Evolutionary conservation across 2,329 filamentous ascomycete species (phyloP), one percentile per base, ranked within the genome.

Genomic region (Penicillium crustosum): DNA sequence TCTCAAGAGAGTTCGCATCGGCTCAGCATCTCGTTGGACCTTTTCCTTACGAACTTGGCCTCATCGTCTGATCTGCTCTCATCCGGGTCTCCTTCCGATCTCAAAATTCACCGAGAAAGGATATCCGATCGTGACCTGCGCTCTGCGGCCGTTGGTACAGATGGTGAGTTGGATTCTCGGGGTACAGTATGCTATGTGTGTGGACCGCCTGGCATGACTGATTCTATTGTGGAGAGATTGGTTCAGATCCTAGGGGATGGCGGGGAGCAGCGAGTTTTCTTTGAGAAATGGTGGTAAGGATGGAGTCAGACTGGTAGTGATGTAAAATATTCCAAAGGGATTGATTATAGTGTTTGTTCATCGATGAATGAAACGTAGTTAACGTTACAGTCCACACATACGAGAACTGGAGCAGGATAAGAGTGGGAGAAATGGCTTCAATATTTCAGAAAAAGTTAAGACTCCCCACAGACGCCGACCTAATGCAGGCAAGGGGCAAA

Each of bases 131-230:
- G 66, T 4, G 78, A 81, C 66, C 61, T 81, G 21, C 55, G 61
- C 0, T 67, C 71, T 2, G 70, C 72, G 4, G 57, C 76, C 10
- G 62, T 63, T 2, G 60, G 62, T 0, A 73, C 73, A 2, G 66
- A 70, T 8, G 69, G 73, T 1, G 63, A 67, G 5, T 71, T 55
- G 2, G 42, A 58, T 38, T 59, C 64, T 49, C 62, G 69, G 1
- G 71, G 74, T 2, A 79, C 80, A 0, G 77, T 87, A 4, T 83
- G 85, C 13, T 91, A 90, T 70, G 74, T 91, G 0, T 91, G 89
- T 66, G 88, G 88, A 1, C 82, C 87, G 15, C 86, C 86, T 12
- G 65, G 66, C 3, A 90, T 90, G 88, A 90, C 87, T 1, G 89
- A 91, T 69, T 79, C 82, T 49, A 81, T 89, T 63, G 84, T 88